Base-by-base conservation (phyloP, 2,329 filamentous ascomycete genomes). In the Exophiala spinifera region DNA sequence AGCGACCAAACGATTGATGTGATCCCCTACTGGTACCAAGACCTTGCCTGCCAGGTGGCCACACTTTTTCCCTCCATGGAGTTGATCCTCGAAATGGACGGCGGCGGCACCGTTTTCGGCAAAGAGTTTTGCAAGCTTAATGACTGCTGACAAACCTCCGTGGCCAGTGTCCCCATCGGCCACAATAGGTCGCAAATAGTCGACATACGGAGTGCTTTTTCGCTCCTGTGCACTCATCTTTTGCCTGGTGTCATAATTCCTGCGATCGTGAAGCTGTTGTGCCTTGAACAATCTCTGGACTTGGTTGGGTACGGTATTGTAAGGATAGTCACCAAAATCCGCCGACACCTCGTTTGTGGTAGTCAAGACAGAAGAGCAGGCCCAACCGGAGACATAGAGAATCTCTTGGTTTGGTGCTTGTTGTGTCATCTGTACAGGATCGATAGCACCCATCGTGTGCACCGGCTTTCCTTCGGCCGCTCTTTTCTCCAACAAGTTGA, bases 41-140 rank as follows among this genome's bases (percentile, higher is more conserved):
- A 97, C 94, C 78, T 97, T 97, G 68, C 94, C 94, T 63, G 94
- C 94, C 94, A 97, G 97, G 77, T 97, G 94, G 61, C 94, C 94
- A 72, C 94, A 99, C 83, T 99, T 99, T 84, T 99, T 99, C 46
- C 94, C 97, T 51, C 94, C 94, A 2, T 94, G 92, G 3, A 94
- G 92, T 75, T 97, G 94, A 72, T 99, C 94, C 76, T 99, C 94
- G 65, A 99, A 96, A 75, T 99, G 94, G 68, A 99, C 96, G 63
- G 94, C 94, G 40, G 94, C 94, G 43, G 94, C 94, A 65, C 94
- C 94, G 74, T 91, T 91, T 79, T 99, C 94, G 62, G 97, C 77
- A 72, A 99, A 97, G 53, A 97, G 83, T 80, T 96, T 96, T 61
- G 94, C 97, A 65, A 99, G 85, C 81, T 97, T 99, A 94, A 99